Conservation (phyloP, 306 rosid species). For the Quercus rubra region DNA sequence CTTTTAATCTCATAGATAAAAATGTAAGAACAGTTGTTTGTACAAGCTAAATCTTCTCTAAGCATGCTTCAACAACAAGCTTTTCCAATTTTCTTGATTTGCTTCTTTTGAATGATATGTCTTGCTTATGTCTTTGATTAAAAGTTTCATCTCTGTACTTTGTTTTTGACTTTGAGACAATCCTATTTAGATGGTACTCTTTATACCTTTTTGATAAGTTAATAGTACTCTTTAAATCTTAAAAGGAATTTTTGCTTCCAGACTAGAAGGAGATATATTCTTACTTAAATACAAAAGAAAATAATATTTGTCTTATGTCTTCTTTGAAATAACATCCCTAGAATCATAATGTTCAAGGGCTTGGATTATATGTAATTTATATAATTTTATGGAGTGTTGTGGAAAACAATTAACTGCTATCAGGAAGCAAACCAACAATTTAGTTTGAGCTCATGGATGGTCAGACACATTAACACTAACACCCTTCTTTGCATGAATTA, state of each 20-base stretch:
- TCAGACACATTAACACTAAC: too few species aligned
- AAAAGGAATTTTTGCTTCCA: not conserved
- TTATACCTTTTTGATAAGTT: not conserved
- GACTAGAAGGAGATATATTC: not conserved
- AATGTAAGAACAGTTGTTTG: slow-evolving; percentile 47
- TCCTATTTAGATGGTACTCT: not conserved
- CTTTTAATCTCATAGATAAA: slow-evolving; percentile 66
- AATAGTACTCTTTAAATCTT: not conserved
- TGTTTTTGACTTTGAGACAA: not conserved
- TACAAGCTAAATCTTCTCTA: not conserved
- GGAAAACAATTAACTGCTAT: too few species aligned
- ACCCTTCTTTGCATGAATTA: too few species aligned
- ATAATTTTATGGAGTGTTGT: too few species aligned
- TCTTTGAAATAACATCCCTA: not conserved
- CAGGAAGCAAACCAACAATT: too few species aligned
- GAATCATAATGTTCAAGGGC: not conserved
- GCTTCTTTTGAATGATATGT: not conserved
- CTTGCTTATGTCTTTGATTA: not conserved
- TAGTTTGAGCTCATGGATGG: too few species aligned
- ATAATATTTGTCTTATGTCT: not conserved
- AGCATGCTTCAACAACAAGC: not conserved
- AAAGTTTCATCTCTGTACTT: not conserved
- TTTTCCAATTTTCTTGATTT: not conserved
- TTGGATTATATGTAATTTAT: not conserved
- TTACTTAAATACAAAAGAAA: not conserved